Percentiles rank a stretch among this genome's conserved stretches.
These are phyloP conservation scores for Acer saccharum DNA, from an alignment of 345 rosid species.

Conservation along the genomic window DNA sequence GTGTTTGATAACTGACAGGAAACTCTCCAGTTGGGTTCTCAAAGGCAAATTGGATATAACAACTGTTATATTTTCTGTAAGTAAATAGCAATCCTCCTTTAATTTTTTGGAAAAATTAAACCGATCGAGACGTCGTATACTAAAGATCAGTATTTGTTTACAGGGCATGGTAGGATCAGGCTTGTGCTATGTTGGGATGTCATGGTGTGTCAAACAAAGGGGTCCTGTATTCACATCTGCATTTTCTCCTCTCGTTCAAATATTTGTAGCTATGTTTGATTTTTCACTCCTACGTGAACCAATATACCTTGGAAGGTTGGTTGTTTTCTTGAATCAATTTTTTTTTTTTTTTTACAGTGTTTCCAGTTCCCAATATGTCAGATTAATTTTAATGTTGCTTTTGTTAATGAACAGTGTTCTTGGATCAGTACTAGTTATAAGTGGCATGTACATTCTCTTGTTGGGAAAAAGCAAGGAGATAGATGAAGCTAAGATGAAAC, in stretches of 20 bases:
- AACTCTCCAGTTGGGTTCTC: constrained; percentile 46
- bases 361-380: not conserved
- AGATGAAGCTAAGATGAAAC: constrained; percentile 36
- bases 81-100: constrained; percentile 7
- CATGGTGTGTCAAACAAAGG: constrained; percentile 79
- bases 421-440: constrained; percentile 65
- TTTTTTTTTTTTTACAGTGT: not conserved
- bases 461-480: constrained; percentile 80
- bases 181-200: constrained; percentile 78
- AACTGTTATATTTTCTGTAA: constrained; percentile 43
- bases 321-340: constrained; percentile 7
- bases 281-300: constrained; percentile 66
- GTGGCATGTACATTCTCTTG: constrained; percentile 68
- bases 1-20: constrained; percentile 35
- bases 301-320: constrained; percentile 78
- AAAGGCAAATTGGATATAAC: constrained; percentile 43
- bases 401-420: constrained; percentile 46
- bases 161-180: constrained; percentile 86
- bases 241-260: constrained; percentile 67
- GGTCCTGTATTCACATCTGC: constrained; percentile 85
- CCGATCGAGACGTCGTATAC: not conserved
- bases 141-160: not conserved
- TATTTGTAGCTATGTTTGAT: constrained; percentile 66
- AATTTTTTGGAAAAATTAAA: not conserved
- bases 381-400: not conserved